These are phyloP conservation scores for Cucurbita moschata DNA, from an alignment of 306 rosid genomes.

Conservation along the genomic window DNA sequence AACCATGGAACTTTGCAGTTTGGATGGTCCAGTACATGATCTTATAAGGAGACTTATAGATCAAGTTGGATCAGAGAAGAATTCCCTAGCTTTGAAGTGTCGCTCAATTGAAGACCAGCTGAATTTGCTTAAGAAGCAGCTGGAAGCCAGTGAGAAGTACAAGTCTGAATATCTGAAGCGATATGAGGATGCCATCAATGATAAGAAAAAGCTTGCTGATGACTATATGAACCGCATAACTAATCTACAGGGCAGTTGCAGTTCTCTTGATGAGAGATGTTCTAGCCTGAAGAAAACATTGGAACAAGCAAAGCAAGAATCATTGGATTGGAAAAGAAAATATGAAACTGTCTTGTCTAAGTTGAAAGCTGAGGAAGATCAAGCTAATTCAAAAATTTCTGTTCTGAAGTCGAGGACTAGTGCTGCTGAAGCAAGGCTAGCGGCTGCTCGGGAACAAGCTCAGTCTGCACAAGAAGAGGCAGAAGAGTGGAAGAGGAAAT, in stretches of 20 bases:
- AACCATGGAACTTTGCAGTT: conserved; percentile 30
- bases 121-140: conserved; percentile 55
- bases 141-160: conserved; percentile 66
- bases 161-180: conserved; percentile 72
- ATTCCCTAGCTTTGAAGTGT: conserved; percentile 42
- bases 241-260: conserved; percentile 61
- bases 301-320: conserved; percentile 67
- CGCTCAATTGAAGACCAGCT: conserved; percentile 65
- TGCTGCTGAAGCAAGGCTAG: conserved; percentile 89
- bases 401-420: conserved; percentile 63
- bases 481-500: conserved; percentile 90
- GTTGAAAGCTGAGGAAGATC: conserved; percentile 79
- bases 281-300: conserved; percentile 50
- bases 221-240: conserved; percentile 71
- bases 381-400: conserved; percentile 66
- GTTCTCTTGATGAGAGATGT: conserved; percentile 56
- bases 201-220: conserved; percentile 71
- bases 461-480: conserved; percentile 98
- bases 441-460: conserved; percentile 80
- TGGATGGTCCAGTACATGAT: conserved; percentile 77
- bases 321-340: conserved; percentile 73
- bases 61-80: conserved; percentile 74
- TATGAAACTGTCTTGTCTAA: conserved; percentile 51
- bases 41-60: conserved; percentile 53
- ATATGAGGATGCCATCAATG: conserved; percentile 71